Evolutionary conservation across 2,329 filamentous ascomycete species (phyloP).

Genomic region (Diaporthe longicolla): DNA sequence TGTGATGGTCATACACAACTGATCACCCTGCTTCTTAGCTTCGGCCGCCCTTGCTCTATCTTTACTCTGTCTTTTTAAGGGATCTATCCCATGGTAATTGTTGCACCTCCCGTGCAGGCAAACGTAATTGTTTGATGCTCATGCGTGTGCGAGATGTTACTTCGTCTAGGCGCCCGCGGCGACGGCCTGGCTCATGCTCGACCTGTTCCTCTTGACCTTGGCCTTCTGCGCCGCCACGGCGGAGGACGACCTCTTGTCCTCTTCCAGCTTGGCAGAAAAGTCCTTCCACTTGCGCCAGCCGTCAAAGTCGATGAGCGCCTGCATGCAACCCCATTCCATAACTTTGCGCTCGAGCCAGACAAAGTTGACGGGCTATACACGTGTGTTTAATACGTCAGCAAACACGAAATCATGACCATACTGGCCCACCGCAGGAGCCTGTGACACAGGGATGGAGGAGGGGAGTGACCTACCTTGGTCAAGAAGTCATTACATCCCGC

Average conservation of each 20-base stretch:
- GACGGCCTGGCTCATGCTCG: constrained; percentile 36
- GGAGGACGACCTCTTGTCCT: constrained; percentile 35
- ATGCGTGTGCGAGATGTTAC: background rate
- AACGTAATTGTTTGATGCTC: background rate
- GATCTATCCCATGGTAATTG: background rate
- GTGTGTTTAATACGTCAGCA: constrained; percentile 54
- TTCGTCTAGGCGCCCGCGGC: constrained; percentile 37
- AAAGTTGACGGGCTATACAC: constrained; percentile 88
- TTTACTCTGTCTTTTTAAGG: background rate
- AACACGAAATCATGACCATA: constrained; percentile 19
- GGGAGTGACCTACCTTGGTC: constrained; percentile 79
- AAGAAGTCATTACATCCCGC: constrained; percentile 98
- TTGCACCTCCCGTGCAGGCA: background rate
- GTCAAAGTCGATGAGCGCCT: constrained; percentile 97
- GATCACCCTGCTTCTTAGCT: background rate
- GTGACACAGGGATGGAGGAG: background rate
- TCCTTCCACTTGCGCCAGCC: constrained; percentile 99
- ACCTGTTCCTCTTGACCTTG: constrained; percentile 42
- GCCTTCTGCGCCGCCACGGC: constrained; percentile 35
- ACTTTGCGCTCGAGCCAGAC: constrained; percentile 98
- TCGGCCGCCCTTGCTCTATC: background rate
- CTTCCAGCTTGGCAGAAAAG: constrained; percentile 66
- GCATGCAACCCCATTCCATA: constrained; percentile 99
- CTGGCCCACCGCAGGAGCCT: background rate
- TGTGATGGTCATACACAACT: constrained; percentile 1